Conservation (phyloP, 2,329 filamentous ascomycete species). For the Trichocomaceae sp. region DNA sequence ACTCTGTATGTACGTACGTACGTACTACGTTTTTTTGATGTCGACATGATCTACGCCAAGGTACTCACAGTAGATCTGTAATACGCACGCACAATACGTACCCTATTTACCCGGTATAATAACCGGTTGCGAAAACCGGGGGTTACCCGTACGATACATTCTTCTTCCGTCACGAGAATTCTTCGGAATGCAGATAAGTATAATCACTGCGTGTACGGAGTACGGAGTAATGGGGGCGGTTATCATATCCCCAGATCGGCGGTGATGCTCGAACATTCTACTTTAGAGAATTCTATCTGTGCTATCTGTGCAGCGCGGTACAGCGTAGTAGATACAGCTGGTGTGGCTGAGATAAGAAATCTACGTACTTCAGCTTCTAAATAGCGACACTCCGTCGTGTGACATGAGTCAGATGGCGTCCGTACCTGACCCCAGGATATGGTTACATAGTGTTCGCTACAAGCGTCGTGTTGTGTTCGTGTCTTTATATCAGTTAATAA, state of each 20-base stretch:
- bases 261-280: no score
- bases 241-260: no score
- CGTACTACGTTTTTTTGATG: no score
- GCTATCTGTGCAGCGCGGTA: no score
- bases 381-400: neutral
- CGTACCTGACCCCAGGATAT: constrained; percentile 10
- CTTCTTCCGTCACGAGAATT: constrained; percentile 9
- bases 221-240: no score
- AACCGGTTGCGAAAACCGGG: constrained; percentile 8
- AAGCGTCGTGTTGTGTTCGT: neutral
- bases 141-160: neutral
- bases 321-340: no score
- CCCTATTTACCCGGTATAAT: neutral
- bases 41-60: no score
- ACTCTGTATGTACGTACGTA: neutral
- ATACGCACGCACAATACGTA: neutral
- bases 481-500: no score
- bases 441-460: neutral
- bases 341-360: neutral
- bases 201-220: no score
- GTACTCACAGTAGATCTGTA: no score
- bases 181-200: constrained; percentile 9
- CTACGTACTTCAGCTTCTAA: neutral
- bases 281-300: no score
- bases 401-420: constrained; percentile 1